Evolutionary conservation across 305 asterid species (phyloP).

Genomic region (Solanum hybrid): DNA sequence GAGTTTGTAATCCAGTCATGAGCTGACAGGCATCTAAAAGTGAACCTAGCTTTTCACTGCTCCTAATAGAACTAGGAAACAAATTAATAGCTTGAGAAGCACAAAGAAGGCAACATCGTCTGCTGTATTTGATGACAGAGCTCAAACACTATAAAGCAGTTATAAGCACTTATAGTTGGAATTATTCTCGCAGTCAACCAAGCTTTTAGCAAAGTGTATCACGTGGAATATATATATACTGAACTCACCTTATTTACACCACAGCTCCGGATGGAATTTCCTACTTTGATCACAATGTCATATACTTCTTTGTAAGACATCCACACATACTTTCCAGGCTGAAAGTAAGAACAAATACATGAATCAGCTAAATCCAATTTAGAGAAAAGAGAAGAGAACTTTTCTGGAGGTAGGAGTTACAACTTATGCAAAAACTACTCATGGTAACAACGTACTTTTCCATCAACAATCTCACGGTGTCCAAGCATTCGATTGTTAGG

Average conservation of each 20-base stretch:
- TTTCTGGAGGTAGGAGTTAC: background rate
- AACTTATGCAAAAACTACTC: slow-evolving; percentile 4
- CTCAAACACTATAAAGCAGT: background rate
- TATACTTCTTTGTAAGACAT: slow-evolving; percentile 85
- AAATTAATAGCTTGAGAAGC: background rate
- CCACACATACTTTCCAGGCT: slow-evolving; percentile 81
- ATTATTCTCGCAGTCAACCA: background rate
- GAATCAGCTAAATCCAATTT: slow-evolving; percentile 14
- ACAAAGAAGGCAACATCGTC: background rate
- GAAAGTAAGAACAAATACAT: slow-evolving; percentile 18
- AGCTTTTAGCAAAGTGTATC: background rate
- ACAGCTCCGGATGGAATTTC: slow-evolving; percentile 74
- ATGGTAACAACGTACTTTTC: slow-evolving; percentile 47
- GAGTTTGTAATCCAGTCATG: background rate
- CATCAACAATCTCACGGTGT: slow-evolving; percentile 57
- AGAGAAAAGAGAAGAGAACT: background rate
- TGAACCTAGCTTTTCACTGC: background rate
- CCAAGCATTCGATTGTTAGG: slow-evolving; percentile 91
- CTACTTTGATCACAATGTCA: slow-evolving; percentile 68
- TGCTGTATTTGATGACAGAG: background rate
- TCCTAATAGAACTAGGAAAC: background rate
- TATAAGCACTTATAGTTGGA: background rate
- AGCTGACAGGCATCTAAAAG: background rate
- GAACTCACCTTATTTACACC: slow-evolving; percentile 72
- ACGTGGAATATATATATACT: background rate